Evolutionary conservation across 2,329 filamentous ascomycete genomes (phyloP).

Genomic region (Fusarium sp.): DNA sequence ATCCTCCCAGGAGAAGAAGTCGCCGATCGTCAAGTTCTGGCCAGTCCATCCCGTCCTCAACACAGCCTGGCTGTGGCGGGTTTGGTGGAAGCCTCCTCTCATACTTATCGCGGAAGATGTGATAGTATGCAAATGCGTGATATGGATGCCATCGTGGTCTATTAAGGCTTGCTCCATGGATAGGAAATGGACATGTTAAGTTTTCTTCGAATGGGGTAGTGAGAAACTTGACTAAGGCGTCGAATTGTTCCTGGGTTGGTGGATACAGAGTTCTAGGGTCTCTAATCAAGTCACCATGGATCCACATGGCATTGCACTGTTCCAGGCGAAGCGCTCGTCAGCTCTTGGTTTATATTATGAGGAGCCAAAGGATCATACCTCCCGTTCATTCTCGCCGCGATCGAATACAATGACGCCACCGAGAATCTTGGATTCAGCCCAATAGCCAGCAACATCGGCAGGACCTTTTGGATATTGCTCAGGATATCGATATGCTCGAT

Average conservation of each 20-base stretch:
- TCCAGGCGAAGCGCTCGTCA: too few species aligned
- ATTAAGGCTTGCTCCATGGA: conserved; percentile 1
- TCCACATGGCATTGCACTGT: conserved; percentile 23
- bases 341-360: accelerated
- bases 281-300: not conserved
- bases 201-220: not conserved
- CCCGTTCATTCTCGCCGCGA: conserved; percentile 13
- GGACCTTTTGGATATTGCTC: conserved; percentile 18
- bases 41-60: not conserved
- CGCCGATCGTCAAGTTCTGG: not conserved
- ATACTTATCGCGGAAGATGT: conserved; percentile 30
- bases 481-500: not conserved
- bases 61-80: not conserved
- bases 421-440: conserved; percentile 24
- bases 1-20: not conserved
- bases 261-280: conserved; percentile 16
- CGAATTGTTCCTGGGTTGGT: conserved; percentile 13
- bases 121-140: conserved; percentile 7
- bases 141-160: conserved; percentile 25
- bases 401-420: conserved; percentile 17
- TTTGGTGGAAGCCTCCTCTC: not conserved
- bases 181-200: not conserved
- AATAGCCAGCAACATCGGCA: conserved; percentile 17
- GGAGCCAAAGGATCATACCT: not conserved
- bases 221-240: not conserved